Percentiles rank a stretch among this genome's conserved stretches.
Evolutionary conservation across 1,284 basidiomycete genomes (phyloP).

Genomic region (Chalciporus sp.): DNA sequence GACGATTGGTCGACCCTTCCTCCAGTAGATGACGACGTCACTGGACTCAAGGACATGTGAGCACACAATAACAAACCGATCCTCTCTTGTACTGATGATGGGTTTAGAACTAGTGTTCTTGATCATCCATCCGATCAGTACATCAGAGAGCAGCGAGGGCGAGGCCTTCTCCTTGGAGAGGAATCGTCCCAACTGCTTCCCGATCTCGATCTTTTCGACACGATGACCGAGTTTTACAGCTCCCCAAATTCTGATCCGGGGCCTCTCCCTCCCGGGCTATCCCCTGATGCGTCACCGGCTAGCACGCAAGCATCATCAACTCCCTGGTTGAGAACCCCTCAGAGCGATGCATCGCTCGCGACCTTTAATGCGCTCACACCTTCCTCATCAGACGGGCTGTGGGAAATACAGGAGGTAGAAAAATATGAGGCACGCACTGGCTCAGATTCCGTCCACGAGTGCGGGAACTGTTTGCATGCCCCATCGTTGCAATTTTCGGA

Average conservation of each 20-base stretch:
- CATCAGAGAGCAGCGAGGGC: background rate
- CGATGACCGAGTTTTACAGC: background rate
- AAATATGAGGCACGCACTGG: background rate
- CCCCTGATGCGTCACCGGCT: slow-evolving; percentile 30
- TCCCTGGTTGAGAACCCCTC: slow-evolving; percentile 25
- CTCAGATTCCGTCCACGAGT: slow-evolving; percentile 18
- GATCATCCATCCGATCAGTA: background rate
- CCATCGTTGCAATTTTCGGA: slow-evolving; percentile 2
- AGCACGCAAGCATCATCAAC: slow-evolving; percentile 26
- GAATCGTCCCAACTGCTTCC: background rate
- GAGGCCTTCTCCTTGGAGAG: slow-evolving; percentile 17
- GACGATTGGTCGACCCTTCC: slow-evolving; percentile 24
- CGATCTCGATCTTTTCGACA: background rate
- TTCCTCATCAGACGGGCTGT: background rate
- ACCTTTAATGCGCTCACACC: background rate
- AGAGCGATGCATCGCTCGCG: slow-evolving; percentile 1
- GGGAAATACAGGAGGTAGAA: background rate
- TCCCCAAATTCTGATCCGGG: background rate
- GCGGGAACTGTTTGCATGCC: slow-evolving; percentile 25
- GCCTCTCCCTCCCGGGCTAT: slow-evolving; percentile 22
- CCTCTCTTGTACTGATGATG: slow-evolving; percentile 13
- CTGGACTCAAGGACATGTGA: slow-evolving; percentile 24
- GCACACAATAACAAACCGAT: slow-evolving; percentile 8
- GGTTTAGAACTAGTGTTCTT: slow-evolving; percentile 11
- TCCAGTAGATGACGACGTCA: slow-evolving; percentile 29